Conservation (phyloP, 257 asterid species). For the Euphrasia confusa region DNA sequence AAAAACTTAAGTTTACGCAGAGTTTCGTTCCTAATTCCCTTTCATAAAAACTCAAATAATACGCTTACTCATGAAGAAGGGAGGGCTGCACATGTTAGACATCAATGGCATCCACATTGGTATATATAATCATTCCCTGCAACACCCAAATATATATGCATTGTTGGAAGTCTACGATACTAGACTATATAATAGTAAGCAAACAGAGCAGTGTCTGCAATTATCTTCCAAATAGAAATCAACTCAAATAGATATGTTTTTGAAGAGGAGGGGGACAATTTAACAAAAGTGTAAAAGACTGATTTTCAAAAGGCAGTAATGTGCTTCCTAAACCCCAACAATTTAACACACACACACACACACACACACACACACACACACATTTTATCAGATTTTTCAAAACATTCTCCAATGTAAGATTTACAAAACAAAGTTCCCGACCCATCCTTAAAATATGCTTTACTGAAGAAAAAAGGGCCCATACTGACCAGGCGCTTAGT, state of each 20-base stretch:
- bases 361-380: not conserved
- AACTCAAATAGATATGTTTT: conserved; percentile 1
- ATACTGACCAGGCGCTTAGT: not conserved
- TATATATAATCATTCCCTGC: conserved; percentile 59
- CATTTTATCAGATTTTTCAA: not conserved
- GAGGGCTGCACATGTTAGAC: conserved; percentile 65
- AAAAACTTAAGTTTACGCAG: not conserved
- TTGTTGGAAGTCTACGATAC: conserved; percentile 48
- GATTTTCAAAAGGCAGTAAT: not conserved
- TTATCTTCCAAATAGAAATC: conserved; percentile 20
- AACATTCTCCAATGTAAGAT: conserved; percentile 1
- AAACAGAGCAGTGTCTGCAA: conserved; percentile 16
- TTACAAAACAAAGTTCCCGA: not conserved
- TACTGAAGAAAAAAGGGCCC: not conserved
- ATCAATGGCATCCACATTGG: conserved; percentile 61
- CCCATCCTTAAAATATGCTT: not conserved
- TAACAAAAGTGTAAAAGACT: conserved; percentile 1
- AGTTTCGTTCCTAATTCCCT: not conserved
- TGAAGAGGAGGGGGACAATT: conserved; percentile 20
- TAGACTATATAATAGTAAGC: conserved; percentile 31
- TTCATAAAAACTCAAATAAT: conserved; percentile 47
- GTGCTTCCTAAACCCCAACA: not conserved
- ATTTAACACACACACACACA: not conserved
- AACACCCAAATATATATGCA: conserved; percentile 69
- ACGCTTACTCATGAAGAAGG: conserved; percentile 70